phyloP scores from a whole-genome alignment of 306 rosid genomes.

The Acacia crassicarpa region DNA sequence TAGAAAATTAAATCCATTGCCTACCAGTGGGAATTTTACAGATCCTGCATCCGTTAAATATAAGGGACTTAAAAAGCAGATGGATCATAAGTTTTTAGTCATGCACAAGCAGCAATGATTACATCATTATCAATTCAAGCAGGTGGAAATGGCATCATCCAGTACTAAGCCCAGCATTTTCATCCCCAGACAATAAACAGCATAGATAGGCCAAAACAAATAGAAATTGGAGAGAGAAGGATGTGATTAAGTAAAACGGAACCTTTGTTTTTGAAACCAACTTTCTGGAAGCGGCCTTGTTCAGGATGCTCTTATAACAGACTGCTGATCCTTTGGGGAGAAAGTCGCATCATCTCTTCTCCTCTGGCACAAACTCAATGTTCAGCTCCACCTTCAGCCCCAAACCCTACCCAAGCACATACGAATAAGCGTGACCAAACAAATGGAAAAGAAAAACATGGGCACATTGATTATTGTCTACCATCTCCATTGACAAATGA shows the following conservation, averaged over 20 bases:
- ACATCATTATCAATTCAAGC: neutral
- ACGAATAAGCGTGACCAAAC: neutral
- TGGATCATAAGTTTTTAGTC: neutral
- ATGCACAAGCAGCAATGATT: neutral
- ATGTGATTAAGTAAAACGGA: slow-evolving; percentile 28
- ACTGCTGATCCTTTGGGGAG: slow-evolving; percentile 83
- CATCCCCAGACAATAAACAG: neutral
- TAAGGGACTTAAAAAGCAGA: neutral
- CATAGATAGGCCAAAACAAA: neutral
- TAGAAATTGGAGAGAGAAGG: neutral
- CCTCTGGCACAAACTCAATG: slow-evolving; percentile 65
- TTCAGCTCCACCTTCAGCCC: slow-evolving; percentile 80
- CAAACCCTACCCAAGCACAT: neutral
- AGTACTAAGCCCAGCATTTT: neutral
- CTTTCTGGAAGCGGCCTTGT: slow-evolving; percentile 73
- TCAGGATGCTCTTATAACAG: slow-evolving; percentile 75
- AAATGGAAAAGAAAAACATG: neutral
- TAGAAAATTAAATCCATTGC: slow-evolving; percentile 13
- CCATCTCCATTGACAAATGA: neutral
- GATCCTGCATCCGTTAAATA: neutral
- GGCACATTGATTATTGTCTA: neutral
- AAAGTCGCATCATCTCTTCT: slow-evolving; percentile 80
- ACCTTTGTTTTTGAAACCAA: slow-evolving; percentile 59
- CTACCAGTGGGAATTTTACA: neutral
- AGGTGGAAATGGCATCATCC: neutral